Evolutionary conservation across 495 filamentous ascomycete genomes (phyloP).

Genomic region (Daldinia loculata): DNA sequence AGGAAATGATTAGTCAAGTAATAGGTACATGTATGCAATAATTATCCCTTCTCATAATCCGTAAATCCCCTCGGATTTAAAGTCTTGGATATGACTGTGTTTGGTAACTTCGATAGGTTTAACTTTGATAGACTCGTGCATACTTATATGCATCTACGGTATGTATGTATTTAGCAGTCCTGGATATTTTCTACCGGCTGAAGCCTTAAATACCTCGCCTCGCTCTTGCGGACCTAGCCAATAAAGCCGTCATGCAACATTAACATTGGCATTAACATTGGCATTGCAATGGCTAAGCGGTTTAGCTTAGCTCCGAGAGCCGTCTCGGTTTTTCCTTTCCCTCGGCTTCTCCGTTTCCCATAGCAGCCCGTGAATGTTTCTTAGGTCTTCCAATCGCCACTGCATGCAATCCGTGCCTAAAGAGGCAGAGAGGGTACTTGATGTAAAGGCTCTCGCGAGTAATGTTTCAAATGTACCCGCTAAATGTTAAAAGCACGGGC

Average conservation of each 20-base stretch:
- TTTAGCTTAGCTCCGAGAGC: constrained; percentile 27
- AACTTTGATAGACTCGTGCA: too few species aligned
- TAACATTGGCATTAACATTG: neutral
- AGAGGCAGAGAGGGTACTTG: neutral
- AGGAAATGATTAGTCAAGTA: neutral
- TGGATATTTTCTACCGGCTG: constrained; percentile 13
- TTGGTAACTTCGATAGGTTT: too few species aligned
- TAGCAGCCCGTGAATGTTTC: neutral
- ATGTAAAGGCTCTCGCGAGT: neutral
- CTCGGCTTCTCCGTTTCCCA: constrained; percentile 7
- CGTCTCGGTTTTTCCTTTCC: constrained; percentile 13
- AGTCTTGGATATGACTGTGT: neutral
- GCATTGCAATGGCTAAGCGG: neutral
- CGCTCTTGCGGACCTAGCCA: constrained; percentile 18
- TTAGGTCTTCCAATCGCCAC: neutral
- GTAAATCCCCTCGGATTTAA: too few species aligned
- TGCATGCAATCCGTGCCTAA: neutral
- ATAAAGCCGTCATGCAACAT: constrained; percentile 13
- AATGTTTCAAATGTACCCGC: neutral
- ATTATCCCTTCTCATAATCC: neutral
- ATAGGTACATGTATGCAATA: neutral
- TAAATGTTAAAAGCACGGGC: neutral
- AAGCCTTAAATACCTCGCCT: constrained; percentile 15
- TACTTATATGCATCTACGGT: neutral
- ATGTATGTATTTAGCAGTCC: neutral